Base-by-base conservation (phyloP, 352 stramenopile species). In the Phytophthora sojae region DNA sequence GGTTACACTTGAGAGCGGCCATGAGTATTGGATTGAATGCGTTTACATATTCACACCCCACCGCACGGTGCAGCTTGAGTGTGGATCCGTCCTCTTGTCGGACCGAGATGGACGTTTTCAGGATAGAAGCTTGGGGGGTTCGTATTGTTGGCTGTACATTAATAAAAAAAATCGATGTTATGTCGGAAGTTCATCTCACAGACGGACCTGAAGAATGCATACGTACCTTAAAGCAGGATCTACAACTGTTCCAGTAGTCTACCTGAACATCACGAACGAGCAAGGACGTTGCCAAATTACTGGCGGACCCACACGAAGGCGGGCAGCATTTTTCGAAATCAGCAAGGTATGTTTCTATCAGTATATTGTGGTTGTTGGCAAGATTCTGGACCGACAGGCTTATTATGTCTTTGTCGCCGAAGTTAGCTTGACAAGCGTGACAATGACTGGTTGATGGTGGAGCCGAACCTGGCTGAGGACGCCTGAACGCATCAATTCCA, bases 1-100 rank as follows among this genome's bases (percentile, higher is more conserved):
- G 75, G 35, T 78, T 77, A 35, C 68, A 80, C 55, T 73, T 75
- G 1, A 82, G 50, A 0, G 51, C 35, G 0, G 4, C 44, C 58
- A 77, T 63, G 0, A 82, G 23, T 0, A 67, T 51, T 0, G 42
- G n/a, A 9, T 72, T 82, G 58, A 71, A 82, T 3, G 64, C 14
- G 11, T 76, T 82, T 2, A 80, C 57, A 45, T 80, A 82, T 45
- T 79, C 72, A 15, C 67, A 75, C 0, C 67, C 61, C 12, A 76
- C 55, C 0, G 57, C n/a, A 0, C 62, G 61, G 25, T 73, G 35
- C 8, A 79, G 35, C 0, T 3, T 25, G 0, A 79, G 21, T 4
- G 51, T 54, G 1, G 9, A 12, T 0, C 42, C 44, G 3, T 68
- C 5, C 2, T 64, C 53, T 26, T 8, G 61, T 65, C 1, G 7